These are phyloP conservation scores for Heliamphora exappendiculata DNA, from an alignment of 148 eudicot genomes.

Conservation along the genomic window DNA sequence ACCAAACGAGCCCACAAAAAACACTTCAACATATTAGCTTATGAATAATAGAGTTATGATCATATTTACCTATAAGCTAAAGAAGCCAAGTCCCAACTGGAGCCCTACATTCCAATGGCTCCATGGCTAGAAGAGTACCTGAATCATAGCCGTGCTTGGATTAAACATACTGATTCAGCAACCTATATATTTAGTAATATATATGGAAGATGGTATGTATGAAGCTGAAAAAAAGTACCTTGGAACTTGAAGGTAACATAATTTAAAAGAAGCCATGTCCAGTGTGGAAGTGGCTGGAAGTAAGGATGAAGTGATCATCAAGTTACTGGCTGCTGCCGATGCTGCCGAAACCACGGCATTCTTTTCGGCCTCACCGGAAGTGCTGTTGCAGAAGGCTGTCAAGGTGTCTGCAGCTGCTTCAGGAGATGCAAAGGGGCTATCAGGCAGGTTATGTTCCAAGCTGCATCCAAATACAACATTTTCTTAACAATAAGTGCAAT, in stretches of 20 bases:
- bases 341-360: slow-evolving; percentile 12
- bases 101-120: slow-evolving; percentile 68
- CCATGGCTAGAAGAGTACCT: slow-evolving; percentile 74
- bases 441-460: slow-evolving; percentile 88
- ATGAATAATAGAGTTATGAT: background rate
- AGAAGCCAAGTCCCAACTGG: slow-evolving; percentile 23
- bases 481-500: background rate
- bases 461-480: slow-evolving; percentile 19
- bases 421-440: slow-evolving; percentile 83
- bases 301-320: slow-evolving; percentile 45
- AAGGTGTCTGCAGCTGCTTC: slow-evolving; percentile 36
- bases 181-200: background rate
- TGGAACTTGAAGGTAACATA: slow-evolving; percentile 80
- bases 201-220: background rate
- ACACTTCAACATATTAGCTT: background rate
- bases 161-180: background rate
- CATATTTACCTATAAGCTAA: slow-evolving; percentile 34
- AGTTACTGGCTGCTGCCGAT: slow-evolving; percentile 28
- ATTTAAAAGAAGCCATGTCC: slow-evolving; percentile 66
- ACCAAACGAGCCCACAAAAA: no score
- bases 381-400: slow-evolving; percentile 30
- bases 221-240: slow-evolving; percentile 32
- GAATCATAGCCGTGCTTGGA: background rate
- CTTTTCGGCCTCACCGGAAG: slow-evolving; percentile 21
- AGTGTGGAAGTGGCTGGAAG: slow-evolving; percentile 43